These are phyloP conservation scores for Tolypocladium ophioglossoides DNA, from an alignment of 2,329 filamentous ascomycete species.

Conservation along the genomic window DNA sequence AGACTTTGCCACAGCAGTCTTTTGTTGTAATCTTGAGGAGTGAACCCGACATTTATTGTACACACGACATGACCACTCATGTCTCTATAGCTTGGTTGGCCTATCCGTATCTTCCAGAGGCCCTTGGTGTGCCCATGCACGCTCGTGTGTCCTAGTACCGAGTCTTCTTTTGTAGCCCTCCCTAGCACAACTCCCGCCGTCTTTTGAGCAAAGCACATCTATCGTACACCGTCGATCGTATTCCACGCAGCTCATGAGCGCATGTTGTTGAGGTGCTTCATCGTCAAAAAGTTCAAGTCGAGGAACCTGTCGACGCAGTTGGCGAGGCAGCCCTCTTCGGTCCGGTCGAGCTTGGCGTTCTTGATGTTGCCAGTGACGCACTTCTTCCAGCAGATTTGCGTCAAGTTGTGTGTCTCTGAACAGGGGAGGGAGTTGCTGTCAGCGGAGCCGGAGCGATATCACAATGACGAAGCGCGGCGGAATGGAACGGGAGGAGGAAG, in stretches of 20 bases:
- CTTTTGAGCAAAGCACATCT: constrained; percentile 1
- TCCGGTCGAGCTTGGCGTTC: constrained; percentile 59
- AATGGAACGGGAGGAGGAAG: neutral
- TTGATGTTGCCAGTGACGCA: constrained; percentile 71
- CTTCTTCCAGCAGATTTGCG: constrained; percentile 87
- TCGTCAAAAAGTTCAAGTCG: constrained; percentile 76
- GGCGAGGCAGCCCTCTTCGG: constrained; percentile 72
- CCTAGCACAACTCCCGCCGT: neutral
- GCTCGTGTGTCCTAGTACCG: neutral
- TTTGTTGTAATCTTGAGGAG: neutral
- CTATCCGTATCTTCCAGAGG: neutral
- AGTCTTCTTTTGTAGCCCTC: neutral
- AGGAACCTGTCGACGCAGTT: constrained; percentile 94
- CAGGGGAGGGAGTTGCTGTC: constrained; percentile 11
- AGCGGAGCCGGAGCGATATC: neutral
- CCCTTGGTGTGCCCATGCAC: neutral
- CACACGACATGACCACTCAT: neutral
- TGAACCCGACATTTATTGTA: neutral
- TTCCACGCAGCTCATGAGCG: constrained; percentile 17
- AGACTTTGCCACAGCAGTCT: neutral
- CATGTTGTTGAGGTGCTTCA: constrained; percentile 68
- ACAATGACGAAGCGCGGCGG: neutral
- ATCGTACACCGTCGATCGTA: neutral
- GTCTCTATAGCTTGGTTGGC: neutral
- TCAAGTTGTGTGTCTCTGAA: constrained; percentile 43